phyloP scores from a whole-genome alignment of 495 filamentous ascomycete genomes.

The Aspergillus coremiiformis region DNA sequence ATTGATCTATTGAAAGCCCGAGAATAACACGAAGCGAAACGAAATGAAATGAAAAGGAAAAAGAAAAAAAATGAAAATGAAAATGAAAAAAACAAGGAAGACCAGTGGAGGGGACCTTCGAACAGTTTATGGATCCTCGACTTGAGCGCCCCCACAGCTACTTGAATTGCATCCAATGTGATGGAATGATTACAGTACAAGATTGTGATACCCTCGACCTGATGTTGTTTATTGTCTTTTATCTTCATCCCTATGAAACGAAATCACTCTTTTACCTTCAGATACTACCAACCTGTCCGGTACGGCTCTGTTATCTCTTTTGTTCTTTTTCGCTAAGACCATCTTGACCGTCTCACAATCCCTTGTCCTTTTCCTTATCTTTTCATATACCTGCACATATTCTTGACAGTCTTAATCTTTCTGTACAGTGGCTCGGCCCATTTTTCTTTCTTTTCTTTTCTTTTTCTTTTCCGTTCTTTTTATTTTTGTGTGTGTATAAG shows the following conservation, averaged over 20 bases:
- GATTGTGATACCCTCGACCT: neutral
- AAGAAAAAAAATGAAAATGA: neutral
- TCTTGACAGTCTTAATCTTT: neutral
- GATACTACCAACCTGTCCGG: neutral
- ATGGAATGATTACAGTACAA: neutral
- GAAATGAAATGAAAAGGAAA: neutral
- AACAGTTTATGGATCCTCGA: neutral
- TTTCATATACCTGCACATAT: conserved; percentile 8
- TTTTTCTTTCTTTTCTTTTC: conserved; percentile 8
- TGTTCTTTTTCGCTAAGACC: neutral
- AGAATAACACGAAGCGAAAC: neutral
- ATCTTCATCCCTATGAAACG: neutral
- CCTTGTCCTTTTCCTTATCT: neutral
- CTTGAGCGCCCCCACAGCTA: neutral
- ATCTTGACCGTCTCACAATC: conserved; percentile 6
- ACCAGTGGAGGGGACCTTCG: neutral
- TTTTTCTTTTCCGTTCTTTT: too few relatives aligned
- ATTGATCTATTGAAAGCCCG: neutral
- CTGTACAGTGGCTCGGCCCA: conserved; percentile 11
- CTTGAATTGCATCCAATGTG: conserved; percentile 3
- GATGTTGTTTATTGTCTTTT: neutral
- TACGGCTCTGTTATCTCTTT: conserved; percentile 7
- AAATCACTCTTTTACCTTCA: neutral
- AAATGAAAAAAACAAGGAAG: neutral
- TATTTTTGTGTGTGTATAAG: too few relatives aligned